These are phyloP conservation scores for Passalora sequoiae DNA, from an alignment of 2,329 filamentous ascomycete genomes.

Conservation along the genomic window DNA sequence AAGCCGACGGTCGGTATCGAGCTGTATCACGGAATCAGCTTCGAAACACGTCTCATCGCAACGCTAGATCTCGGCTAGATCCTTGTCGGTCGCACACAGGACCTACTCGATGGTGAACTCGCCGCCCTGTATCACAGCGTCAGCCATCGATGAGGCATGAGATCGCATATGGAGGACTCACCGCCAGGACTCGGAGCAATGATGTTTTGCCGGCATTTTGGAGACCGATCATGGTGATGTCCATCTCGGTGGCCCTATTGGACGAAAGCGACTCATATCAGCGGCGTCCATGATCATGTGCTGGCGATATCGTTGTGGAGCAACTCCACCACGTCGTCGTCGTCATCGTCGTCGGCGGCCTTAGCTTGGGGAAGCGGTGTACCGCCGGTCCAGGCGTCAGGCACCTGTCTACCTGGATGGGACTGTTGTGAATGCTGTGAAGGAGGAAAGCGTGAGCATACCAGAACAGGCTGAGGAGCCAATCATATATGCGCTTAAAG, in stretches of 20 bases:
- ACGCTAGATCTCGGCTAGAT: slow-evolving; percentile 19
- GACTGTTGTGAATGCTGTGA: not conserved
- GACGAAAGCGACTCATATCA: slow-evolving; percentile 18
- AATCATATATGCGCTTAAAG: slow-evolving; percentile 95
- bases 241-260: slow-evolving; percentile 94
- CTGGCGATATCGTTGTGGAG: slow-evolving; percentile 3
- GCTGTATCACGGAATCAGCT: slow-evolving; percentile 52
- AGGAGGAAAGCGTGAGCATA: slow-evolving; percentile 45
- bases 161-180: slow-evolving; percentile 50
- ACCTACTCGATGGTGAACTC: slow-evolving; percentile 96
- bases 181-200: slow-evolving; percentile 84
- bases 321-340: slow-evolving; percentile 2
- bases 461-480: slow-evolving; percentile 97
- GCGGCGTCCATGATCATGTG: slow-evolving; percentile 15
- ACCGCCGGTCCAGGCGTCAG: slow-evolving; percentile 8
- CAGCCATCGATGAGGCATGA: slow-evolving; percentile 29
- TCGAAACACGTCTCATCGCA: slow-evolving; percentile 11
- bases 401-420: slow-evolving; percentile 7
- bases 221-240: slow-evolving; percentile 97
- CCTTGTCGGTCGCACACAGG: slow-evolving; percentile 37
- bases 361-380: slow-evolving; percentile 12
- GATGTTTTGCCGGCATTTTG: slow-evolving; percentile 99
- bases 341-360: too few species aligned
- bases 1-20: slow-evolving; percentile 98
- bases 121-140: slow-evolving; percentile 64